Evolutionary conservation across 805 yeast species (phyloP).

Genomic region (Jamesozyma gamospora): DNA sequence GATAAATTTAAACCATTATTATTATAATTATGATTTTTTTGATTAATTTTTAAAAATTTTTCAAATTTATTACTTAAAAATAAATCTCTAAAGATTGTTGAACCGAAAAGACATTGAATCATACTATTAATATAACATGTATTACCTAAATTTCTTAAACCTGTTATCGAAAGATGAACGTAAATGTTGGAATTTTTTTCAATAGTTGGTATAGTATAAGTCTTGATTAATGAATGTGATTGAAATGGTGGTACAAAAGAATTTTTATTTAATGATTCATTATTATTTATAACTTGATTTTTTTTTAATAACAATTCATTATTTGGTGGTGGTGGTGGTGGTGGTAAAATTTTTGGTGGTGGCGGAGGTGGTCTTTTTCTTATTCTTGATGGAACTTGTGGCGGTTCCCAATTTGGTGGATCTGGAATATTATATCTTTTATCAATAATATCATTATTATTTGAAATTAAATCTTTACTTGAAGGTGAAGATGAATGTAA

Average conservation of each 20-base stretch:
- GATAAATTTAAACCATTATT: conserved; percentile 19
- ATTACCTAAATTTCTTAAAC: conserved; percentile 57
- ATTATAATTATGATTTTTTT: conserved; percentile 15
- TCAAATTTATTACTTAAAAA: conserved; percentile 39
- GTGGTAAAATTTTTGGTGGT: conserved; percentile 12
- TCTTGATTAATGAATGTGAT: conserved; percentile 1
- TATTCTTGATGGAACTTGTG: conserved; percentile 19
- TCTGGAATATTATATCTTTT: conserved; percentile 2
- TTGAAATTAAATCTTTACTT: too few species aligned
- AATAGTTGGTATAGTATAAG: conserved; percentile 30
- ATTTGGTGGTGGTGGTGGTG: conserved; percentile 5
- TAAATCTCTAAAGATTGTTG: conserved; percentile 39
- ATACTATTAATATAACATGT: conserved; percentile 72
- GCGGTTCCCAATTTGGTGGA: conserved; percentile 17
- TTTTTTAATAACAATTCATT: too few species aligned
- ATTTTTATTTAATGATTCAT: background rate
- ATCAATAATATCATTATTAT: too few species aligned
- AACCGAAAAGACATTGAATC: conserved; percentile 57
- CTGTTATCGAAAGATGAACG: conserved; percentile 44
- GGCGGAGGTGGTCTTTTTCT: conserved; percentile 24
- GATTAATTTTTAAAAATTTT: conserved; percentile 24
- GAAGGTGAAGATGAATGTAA: background rate
- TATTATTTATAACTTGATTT: too few species aligned
- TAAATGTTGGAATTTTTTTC: conserved; percentile 31
- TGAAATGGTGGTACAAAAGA: background rate